A percentile compares a stretch with the other conserved stretches of the same genome.
phyloP scores from a whole-genome alignment of 306 rosid genomes.

The Glycine soja region DNA sequence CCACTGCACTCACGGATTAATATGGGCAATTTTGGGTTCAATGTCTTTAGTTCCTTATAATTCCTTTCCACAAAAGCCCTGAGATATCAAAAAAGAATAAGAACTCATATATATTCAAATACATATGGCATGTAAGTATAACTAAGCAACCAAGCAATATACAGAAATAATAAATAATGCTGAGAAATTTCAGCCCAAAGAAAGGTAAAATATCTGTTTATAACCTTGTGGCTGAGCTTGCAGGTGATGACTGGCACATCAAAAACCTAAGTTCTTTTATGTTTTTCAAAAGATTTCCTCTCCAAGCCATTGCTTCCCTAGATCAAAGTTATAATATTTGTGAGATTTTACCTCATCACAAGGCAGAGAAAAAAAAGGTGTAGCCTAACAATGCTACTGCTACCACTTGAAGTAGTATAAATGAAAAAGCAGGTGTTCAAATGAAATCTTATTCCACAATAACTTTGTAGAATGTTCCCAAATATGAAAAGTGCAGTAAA shows the following conservation, averaged over 20 bases:
- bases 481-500: neutral
- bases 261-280: conserved; percentile 89
- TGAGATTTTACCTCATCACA: conserved; percentile 38
- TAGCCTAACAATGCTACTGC: neutral
- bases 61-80: conserved; percentile 89
- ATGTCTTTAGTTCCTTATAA: conserved; percentile 81
- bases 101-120: conserved; percentile 10
- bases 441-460: neutral
- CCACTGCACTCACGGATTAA: conserved; percentile 94
- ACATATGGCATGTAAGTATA: neutral
- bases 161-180: conserved; percentile 1
- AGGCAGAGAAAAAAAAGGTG: neutral
- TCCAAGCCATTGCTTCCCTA: conserved; percentile 81
- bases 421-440: neutral
- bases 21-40: conserved; percentile 89
- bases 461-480: conserved; percentile 27
- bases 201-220: conserved; percentile 27
- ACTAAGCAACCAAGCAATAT: conserved; percentile 16
- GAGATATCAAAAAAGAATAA: conserved; percentile 35
- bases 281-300: conserved; percentile 73
- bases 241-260: conserved; percentile 91
- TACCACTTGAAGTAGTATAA: neutral
- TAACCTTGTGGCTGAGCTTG: conserved; percentile 87
- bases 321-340: conserved; percentile 34
- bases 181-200: neutral